Base-by-base conservation (phyloP, 2,329 filamentous ascomycete genomes). In the Botryotinia calthae region DNA sequence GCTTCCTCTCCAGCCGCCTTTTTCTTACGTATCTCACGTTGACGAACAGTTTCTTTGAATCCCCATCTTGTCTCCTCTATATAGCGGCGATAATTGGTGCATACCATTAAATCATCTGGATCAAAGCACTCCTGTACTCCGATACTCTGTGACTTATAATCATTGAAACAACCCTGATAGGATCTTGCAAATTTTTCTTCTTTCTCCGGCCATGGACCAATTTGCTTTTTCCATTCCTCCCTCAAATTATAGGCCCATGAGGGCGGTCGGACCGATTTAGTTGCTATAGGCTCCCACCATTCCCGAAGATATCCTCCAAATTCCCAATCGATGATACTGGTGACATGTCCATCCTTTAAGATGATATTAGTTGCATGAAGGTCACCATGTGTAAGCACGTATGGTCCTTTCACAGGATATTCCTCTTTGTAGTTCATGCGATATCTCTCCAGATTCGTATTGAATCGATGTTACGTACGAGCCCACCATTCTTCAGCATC, bases 111-210 rank as follows among this genome's bases (percentile, higher is more conserved):
- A 20, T 7, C 2, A 14, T n/a, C 5, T 9, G 0, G 10, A n/a
- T 61, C 58, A n/a, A 18, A 61, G 4, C 6, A 61, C 58, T 16
- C 4, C 10, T 1, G 0, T 31, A 18, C n/a, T 1, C 0, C 34
- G 34, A 14, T 10, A 2, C 1, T 8, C 0, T 4, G 2, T 16
- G 1, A 7, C 2, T 10, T 0, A 1, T 22, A 31, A 1, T 59
- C 56, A 0, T 10, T 6, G 56, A 16, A 25, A 20, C 6, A 61
- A 14, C 1, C n/a, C 0, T 40, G 12, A 1, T 22, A 61, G 20
- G 22, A 4, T 6, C 4, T 16, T 22, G 2, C 22, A 25, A 61
- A 40, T 16, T 18, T 14, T 2, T 9, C 2, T 37, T 61, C 58
- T 40, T 14, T 9, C 4, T 31, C 31, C 22, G 56, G 56, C 56